Evolutionary conservation across 2,329 filamentous ascomycete genomes (phyloP).

Genomic region (Calonectria fujianensis): DNA sequence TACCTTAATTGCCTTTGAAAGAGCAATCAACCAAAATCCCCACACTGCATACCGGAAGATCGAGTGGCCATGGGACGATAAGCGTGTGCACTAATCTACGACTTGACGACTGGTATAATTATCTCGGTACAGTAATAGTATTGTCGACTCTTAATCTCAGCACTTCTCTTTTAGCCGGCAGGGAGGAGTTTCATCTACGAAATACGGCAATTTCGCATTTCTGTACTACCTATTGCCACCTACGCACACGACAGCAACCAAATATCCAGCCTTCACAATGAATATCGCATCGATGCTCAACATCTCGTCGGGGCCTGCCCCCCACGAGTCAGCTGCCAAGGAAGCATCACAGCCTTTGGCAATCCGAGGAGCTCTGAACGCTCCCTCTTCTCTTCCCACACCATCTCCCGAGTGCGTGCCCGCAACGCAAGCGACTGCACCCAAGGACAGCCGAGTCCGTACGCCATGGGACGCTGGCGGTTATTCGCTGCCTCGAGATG

Average conservation of each 20-base stretch:
- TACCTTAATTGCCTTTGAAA: constrained; percentile 49
- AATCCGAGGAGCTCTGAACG: constrained; percentile 33
- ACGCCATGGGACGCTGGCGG: constrained; percentile 72
- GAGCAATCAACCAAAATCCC: constrained; percentile 43
- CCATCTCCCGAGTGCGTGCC: constrained; percentile 59
- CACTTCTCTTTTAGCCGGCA: constrained; percentile 12
- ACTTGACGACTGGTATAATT: constrained; percentile 39
- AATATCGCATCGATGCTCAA: constrained; percentile 51
- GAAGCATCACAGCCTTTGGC: constrained; percentile 36
- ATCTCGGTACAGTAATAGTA: constrained; percentile 41
- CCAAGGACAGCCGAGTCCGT: constrained; percentile 56
- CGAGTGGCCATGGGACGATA: constrained; percentile 44
- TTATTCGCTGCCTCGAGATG: constrained; percentile 66
- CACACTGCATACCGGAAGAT: constrained; percentile 34
- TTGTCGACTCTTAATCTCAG: constrained; percentile 42
- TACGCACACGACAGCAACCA: constrained; percentile 6
- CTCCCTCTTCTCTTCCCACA: constrained; percentile 55
- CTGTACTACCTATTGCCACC: constrained; percentile 29
- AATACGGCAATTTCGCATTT: not conserved
- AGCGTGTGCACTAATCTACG: constrained; percentile 42
- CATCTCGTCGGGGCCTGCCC: constrained; percentile 47
- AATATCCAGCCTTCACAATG: constrained; percentile 42
- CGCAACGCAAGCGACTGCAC: constrained; percentile 49
- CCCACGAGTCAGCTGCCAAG: constrained; percentile 36
- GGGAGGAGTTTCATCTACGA: constrained; percentile 18